A percentile compares a stretch with the other conserved stretches of the same genome.
Conservation (phyloP, 2,329 filamentous ascomycete species). For the Aureobasidium sp. region DNA sequence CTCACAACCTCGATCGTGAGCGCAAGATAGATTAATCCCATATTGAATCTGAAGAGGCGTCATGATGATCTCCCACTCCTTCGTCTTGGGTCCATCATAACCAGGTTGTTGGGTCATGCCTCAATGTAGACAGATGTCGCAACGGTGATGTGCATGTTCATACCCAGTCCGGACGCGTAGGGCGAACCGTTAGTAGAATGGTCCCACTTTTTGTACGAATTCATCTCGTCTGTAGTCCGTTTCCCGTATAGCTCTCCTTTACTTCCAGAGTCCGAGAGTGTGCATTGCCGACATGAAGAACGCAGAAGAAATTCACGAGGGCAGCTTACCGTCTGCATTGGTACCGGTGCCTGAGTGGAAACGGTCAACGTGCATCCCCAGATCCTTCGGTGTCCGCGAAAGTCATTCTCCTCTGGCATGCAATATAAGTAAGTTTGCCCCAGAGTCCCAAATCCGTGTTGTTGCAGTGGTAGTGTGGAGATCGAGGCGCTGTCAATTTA, state of each 20-base stretch:
- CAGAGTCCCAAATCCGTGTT: background rate
- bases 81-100: background rate
- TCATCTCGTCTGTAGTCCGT: background rate
- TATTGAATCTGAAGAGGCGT: background rate
- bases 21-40: background rate
- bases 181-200: background rate
- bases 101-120: slow-evolving; percentile 8
- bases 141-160: slow-evolving; percentile 4
- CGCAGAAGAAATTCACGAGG: background rate
- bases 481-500: slow-evolving; percentile 3
- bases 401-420: background rate
- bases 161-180: background rate
- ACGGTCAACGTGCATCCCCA: slow-evolving; percentile 7
- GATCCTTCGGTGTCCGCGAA: background rate
- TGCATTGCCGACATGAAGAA: slow-evolving; percentile 1
- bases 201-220: background rate
- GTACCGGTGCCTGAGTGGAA: slow-evolving; percentile 8
- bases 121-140: slow-evolving; percentile 2
- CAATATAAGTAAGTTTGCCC: slow-evolving; percentile 1
- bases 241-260: slow-evolving; percentile 1
- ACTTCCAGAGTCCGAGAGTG: background rate
- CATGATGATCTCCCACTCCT: slow-evolving; percentile 1
- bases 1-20: background rate
- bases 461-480: background rate
- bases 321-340: slow-evolving; percentile 2